Base-by-base conservation (phyloP, 169 alveolate species). In the Plasmodium falciparum region DNA sequence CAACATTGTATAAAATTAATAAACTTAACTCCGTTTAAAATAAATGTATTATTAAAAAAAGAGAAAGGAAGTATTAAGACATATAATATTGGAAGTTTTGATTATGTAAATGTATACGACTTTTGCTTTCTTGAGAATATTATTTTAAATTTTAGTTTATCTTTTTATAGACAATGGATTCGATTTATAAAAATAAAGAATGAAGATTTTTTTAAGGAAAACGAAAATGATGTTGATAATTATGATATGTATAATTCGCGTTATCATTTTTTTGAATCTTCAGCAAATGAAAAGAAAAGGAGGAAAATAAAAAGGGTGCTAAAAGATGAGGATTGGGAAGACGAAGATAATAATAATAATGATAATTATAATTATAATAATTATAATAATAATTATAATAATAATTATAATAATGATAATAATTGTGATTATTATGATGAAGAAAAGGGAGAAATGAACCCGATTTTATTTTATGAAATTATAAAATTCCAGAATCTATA, bases 11-110 rank as follows among this genome's bases (percentile, higher is more conserved):
- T 78, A 50, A 47, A 65, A 58, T 26, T 78, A 26, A 66, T 65
- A n/a, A 78, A 78, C 47, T 47, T 78, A 3, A 65, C 65, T 6
- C 89, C 89, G 6, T 52, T 78, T 45, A 20, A 78, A 9, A 78
- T 78, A 12, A 78, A 65, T 7, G 78, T 78, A 11, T 33, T 78
- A 20, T 43, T 78, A n/a, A 78, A 78, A 70, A 78, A 39, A 15
- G 89, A 78, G 52, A 78, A 78, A 43, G 89, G 89, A 17, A 78
- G 76, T 8, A 78, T 78, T 17, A 78, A 78, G n/a, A 78, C 89
- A 8, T 78, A 78, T 45, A 63, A 58, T 45, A 26, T 78, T 12
- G 24, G 12, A 12, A 78, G 76, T 9, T 78, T 65, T 70, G 78
- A 67, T 11, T 78, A 6, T 52, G 70, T 66, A 4, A 78, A 78